Evolutionary conservation across 495 filamentous ascomycete genomes (phyloP), one percentile per base, ranked within the genome.

Genomic region (Penicillium antarcticum): DNA sequence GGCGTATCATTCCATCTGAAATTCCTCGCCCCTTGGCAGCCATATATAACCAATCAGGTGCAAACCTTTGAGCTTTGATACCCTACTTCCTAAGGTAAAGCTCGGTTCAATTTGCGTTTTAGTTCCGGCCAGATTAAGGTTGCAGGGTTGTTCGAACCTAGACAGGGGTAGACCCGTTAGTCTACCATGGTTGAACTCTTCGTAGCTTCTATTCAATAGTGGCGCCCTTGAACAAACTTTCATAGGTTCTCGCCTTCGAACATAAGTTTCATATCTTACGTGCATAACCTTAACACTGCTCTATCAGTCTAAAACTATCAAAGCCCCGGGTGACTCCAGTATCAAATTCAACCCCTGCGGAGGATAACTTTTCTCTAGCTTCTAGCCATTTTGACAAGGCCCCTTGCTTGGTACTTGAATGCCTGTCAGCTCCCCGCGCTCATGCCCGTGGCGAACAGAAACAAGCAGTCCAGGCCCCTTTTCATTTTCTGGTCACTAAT

Each of bases 371-470:
- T 2, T 10, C 26, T 29, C 26, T 23, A 3, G 2, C 21, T 29
- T 29, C 7, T 9, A 29, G 26, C 26, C 26, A 8, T 2, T 9
- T 0, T 4, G 26, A 29, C 6, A 23, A 5, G 8, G 26, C 37
- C 29, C 47, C 47, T 49, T 49, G 29, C 47, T 49, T 38, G 36
- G 46, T 31, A 33, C 16, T 49, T 42, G 29, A 17, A 23, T 32
- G 8, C 37, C 13, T 18, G 24, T 21, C 13, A 48, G 5, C 2
- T 29, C 38, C 31, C 37, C 38, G 38, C 18, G 19, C 12, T 35
- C 16, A 10, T 29, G 0, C 7, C 26, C 7, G 26, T 1, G 12
- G 29, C 18, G 26, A 35, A 3, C 16, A 35, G 18, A 16, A 26
- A 7, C 16, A 35, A 31, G 9, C 3, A 10, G 21, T 17, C 14